Conservation (phyloP, 495 filamentous ascomycete genomes). For the Chaetomium tenue region DNA sequence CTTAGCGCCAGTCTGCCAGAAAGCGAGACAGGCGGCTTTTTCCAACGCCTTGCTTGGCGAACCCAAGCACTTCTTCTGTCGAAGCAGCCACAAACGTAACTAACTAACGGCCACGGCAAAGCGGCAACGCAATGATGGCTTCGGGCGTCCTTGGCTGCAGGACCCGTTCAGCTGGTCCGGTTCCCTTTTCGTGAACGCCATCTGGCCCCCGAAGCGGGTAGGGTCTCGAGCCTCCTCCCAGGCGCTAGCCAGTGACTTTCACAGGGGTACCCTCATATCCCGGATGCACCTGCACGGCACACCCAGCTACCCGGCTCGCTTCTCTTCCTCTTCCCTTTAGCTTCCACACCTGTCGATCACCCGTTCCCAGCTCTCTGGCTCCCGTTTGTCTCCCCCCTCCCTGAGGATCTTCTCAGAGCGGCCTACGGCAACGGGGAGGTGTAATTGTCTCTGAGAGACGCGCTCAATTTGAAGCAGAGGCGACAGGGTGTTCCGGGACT, state of each 20-base stretch:
- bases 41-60: neutral
- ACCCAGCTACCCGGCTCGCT: conserved; percentile 3
- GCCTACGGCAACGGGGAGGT: neutral
- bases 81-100: neutral
- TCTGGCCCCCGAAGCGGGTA: too few species aligned
- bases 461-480: conserved; percentile 3
- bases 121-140: neutral
- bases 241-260: conserved; percentile 6
- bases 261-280: neutral
- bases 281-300: conserved; percentile 6
- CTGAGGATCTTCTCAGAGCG: neutral
- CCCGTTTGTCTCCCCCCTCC: neutral
- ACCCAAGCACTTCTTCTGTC: neutral
- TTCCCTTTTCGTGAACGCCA: neutral
- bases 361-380: conserved; percentile 5
- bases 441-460: neutral
- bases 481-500: conserved; percentile 20
- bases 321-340: conserved; percentile 1
- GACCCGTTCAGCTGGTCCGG: conserved; percentile 8
- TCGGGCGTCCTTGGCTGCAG: conserved; percentile 10
- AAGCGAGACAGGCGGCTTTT: neutral
- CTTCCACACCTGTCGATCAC: conserved; percentile 3
- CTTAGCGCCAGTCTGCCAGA: neutral
- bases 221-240: conserved; percentile 7
- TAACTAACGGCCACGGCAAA: neutral